Evolutionary conservation across 345 rosid species (phyloP).

Genomic region (Salix caprea): DNA sequence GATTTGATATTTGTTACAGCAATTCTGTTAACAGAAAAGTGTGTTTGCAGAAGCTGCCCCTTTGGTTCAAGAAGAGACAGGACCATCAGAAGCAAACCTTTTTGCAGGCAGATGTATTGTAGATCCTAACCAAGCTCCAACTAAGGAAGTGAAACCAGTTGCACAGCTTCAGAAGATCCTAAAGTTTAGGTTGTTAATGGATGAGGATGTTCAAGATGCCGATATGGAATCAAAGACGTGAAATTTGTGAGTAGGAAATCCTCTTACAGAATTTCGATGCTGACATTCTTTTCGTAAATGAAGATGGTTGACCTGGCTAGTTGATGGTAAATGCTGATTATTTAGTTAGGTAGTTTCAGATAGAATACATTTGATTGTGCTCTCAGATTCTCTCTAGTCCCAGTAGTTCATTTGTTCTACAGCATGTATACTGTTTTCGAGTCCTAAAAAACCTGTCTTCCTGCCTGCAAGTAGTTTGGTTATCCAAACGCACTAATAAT

Average conservation of each 20-base stretch:
- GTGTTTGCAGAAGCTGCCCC: slow-evolving; percentile 31
- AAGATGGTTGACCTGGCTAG: too few species aligned
- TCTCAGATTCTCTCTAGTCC: not conserved
- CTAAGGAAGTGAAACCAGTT: slow-evolving; percentile 49
- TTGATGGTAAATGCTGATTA: too few species aligned
- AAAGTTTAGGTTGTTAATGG: slow-evolving; percentile 42
- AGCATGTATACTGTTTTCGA: not conserved
- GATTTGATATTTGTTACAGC: not conserved
- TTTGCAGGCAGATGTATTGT: slow-evolving; percentile 32
- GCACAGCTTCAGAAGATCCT: slow-evolving; percentile 53
- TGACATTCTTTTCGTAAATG: too few species aligned
- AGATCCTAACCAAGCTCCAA: slow-evolving; percentile 38
- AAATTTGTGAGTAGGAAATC: not conserved
- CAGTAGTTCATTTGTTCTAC: not conserved
- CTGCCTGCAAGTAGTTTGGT: not conserved
- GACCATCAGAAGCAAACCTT: slow-evolving; percentile 46
- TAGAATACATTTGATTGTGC: too few species aligned
- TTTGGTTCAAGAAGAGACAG: slow-evolving; percentile 39
- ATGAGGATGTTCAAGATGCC: slow-evolving; percentile 32
- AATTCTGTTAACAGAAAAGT: not conserved
- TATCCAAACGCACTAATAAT: too few species aligned
- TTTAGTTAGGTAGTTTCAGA: too few species aligned
- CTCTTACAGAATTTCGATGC: not conserved
- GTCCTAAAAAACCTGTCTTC: not conserved
- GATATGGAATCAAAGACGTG: not conserved